Evolutionary conservation across 2,329 filamentous ascomycete species (phyloP).

Genomic region (Onygenales sp.): DNA sequence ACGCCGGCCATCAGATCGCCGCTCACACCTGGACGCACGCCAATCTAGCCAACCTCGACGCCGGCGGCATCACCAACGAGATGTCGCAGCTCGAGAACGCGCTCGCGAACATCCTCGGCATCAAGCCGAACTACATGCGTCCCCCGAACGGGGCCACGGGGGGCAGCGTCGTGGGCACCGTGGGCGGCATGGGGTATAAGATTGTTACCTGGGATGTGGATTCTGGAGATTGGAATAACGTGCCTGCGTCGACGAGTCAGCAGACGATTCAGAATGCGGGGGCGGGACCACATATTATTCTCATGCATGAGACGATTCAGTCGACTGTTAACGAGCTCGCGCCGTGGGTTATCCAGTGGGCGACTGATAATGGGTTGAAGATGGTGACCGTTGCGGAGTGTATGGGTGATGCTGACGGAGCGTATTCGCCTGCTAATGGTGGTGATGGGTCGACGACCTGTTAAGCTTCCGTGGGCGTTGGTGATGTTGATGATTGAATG

Average conservation of each 20-base stretch:
- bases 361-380: neutral
- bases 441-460: neutral
- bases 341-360: conserved; percentile 3
- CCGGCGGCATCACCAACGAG: neutral
- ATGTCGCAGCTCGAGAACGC: conserved; percentile 3
- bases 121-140: conserved; percentile 7
- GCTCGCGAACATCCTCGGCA: conserved; percentile 2
- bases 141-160: conserved; percentile 2
- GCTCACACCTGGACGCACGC: conserved; percentile 28
- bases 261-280: conserved; percentile 1
- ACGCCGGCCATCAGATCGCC: conserved; percentile 37
- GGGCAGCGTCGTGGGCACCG: neutral
- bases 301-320: conserved; percentile 6
- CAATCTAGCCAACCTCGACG: neutral
- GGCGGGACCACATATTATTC: conserved; percentile 2
- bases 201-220: conserved; percentile 4
- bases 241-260: neutral
- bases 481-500: no score
- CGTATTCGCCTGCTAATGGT: neutral
- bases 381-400: conserved; percentile 7
- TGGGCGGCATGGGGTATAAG: neutral
- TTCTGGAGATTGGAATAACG: conserved; percentile 1
- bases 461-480: neutral
- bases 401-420: conserved; percentile 3
- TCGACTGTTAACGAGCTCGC: conserved; percentile 3